A percentile compares a stretch with the other conserved stretches of the same genome.
Conservation (phyloP, 2,329 filamentous ascomycete species). For the Exophiala alcalophila region DNA sequence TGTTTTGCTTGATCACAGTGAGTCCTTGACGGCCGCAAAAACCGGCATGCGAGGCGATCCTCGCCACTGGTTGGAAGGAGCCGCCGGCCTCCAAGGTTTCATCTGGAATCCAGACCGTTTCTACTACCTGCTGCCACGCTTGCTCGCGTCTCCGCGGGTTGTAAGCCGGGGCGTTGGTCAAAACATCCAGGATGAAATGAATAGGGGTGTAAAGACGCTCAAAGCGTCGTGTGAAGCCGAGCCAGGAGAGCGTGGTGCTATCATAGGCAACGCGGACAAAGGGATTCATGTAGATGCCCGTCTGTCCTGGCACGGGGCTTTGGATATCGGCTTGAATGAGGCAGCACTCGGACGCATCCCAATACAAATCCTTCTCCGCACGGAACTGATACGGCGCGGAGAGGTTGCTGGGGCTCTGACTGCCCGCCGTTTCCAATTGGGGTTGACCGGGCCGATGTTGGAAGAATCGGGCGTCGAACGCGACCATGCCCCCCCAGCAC, state of each 20-base stretch:
- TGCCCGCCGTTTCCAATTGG: constrained; percentile 19
- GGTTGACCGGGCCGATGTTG: constrained; percentile 31
- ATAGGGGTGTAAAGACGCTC: constrained; percentile 62
- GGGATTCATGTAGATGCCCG: constrained; percentile 70
- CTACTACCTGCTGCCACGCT: constrained; percentile 50
- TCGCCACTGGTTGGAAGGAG: constrained; percentile 39
- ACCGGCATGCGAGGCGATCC: constrained; percentile 43
- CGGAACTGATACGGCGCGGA: constrained; percentile 50
- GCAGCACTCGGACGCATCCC: constrained; percentile 64
- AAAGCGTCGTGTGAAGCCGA: constrained; percentile 60
- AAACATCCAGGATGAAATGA: constrained; percentile 57
- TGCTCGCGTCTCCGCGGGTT: constrained; percentile 61
- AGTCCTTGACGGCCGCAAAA: constrained; percentile 45
- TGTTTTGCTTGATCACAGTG: constrained; percentile 45
- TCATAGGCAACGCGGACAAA: constrained; percentile 71
- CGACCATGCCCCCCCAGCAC: constrained; percentile 75
- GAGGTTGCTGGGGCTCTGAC: constrained; percentile 28
- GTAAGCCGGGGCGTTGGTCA: constrained; percentile 56
- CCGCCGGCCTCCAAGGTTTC: constrained; percentile 33
- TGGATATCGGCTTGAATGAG: constrained; percentile 53
- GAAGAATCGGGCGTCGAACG: constrained; percentile 48
- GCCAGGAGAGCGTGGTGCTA: constrained; percentile 54
- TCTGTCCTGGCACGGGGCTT: constrained; percentile 41
- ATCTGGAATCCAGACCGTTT: constrained; percentile 43
- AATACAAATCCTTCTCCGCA: constrained; percentile 57